Conservation (phyloP, 208 protist genomes). For the Zelonia costaricensis region DNA sequence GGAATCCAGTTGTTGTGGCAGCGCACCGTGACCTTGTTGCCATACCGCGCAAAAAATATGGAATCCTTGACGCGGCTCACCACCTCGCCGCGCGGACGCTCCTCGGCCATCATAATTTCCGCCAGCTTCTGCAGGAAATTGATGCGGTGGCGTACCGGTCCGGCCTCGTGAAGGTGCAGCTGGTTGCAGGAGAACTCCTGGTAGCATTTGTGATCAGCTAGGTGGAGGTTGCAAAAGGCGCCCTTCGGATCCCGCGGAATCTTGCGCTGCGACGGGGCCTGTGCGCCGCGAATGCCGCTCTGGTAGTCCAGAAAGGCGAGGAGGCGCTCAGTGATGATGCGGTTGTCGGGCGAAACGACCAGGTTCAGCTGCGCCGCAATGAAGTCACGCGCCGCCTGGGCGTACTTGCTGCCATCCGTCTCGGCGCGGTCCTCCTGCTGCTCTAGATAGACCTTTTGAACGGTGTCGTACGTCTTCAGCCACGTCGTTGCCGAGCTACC, state of each 20-base stretch:
- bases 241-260: constrained; percentile 82
- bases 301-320: constrained; percentile 75
- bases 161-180: constrained; percentile 80
- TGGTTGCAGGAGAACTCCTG: constrained; percentile 91
- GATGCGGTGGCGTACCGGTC: constrained; percentile 75
- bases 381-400: constrained; percentile 50
- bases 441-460: constrained; percentile 81
- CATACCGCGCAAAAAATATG: constrained; percentile 86
- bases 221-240: constrained; percentile 88
- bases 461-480: constrained; percentile 75
- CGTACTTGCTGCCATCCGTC: constrained; percentile 45
- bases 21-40: constrained; percentile 87
- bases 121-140: constrained; percentile 76
- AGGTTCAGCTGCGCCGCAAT: constrained; percentile 40
- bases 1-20: constrained; percentile 82
- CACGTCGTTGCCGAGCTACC: constrained; percentile 40
- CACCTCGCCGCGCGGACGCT: constrained; percentile 47
- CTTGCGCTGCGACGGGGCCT: constrained; percentile 83
- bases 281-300: constrained; percentile 72
- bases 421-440: constrained; percentile 40
- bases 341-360: constrained; percentile 33
- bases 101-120: constrained; percentile 71
- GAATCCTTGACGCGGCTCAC: constrained; percentile 80
- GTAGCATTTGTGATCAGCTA: constrained; percentile 87
- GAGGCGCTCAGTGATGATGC: constrained; percentile 50